Conservation (phyloP, 257 asterid genomes). For the Fraxinus americana region DNA sequence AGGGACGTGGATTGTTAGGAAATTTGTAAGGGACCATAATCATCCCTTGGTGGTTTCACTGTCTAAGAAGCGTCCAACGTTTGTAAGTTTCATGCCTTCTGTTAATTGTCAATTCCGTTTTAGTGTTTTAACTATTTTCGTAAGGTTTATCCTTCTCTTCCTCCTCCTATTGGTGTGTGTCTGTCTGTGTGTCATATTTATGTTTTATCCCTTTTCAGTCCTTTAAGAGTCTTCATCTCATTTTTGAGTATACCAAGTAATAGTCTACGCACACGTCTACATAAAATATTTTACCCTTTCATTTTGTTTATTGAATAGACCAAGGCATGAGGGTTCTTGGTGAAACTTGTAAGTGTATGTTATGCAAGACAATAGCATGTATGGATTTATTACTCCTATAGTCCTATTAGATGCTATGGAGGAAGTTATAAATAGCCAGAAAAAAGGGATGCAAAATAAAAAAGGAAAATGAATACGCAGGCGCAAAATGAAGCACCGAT, state of each 20-base stretch:
- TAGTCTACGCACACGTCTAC: not conserved
- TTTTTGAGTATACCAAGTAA: conserved; percentile 10
- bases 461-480: not conserved
- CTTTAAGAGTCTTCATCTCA: not conserved
- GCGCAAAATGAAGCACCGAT: conserved; percentile 2
- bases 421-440: conserved; percentile 1
- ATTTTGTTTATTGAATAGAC: not conserved
- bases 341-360: not conserved
- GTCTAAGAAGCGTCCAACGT: conserved; percentile 50
- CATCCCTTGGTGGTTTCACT: conserved; percentile 58
- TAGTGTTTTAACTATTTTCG: conserved; percentile 12
- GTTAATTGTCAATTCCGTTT: conserved; percentile 20
- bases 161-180: not conserved
- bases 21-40: conserved; percentile 72
- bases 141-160: not conserved
- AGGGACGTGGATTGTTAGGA: conserved; percentile 68
- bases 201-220: not conserved
- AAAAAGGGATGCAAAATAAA: not conserved
- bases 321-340: not conserved
- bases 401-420: not conserved
- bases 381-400: not conserved
- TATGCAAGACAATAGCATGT: not conserved
- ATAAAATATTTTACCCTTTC: not conserved
- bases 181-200: not conserved
- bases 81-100: conserved; percentile 41